Evolutionary conservation across 345 rosid genomes (phyloP).

Genomic region (Punica granatum): DNA sequence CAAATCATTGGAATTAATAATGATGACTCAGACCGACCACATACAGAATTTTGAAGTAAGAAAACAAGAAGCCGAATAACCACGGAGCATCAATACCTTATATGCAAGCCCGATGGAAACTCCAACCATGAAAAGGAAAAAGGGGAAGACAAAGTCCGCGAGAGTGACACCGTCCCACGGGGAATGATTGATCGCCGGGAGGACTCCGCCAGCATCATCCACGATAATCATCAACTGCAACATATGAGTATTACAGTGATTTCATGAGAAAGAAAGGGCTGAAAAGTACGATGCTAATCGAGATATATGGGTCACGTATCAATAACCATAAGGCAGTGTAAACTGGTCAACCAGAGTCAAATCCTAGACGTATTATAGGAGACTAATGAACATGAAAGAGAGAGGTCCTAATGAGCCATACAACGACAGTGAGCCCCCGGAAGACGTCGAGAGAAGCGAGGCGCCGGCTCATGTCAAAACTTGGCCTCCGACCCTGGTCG

Average conservation of each 20-base stretch:
- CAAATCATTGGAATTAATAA: no score
- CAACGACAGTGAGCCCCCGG: constrained; percentile 16
- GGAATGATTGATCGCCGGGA: constrained; percentile 78
- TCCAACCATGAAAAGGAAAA: constrained; percentile 87
- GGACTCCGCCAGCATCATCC: constrained; percentile 68
- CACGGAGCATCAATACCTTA: constrained; percentile 36
- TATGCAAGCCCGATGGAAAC: constrained; percentile 65
- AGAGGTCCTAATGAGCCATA: background rate
- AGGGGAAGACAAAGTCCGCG: constrained; percentile 91
- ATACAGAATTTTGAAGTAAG: background rate
- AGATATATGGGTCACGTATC: no score
- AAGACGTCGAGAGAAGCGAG: constrained; percentile 15
- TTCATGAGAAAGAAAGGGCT: background rate
- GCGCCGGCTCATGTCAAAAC: background rate
- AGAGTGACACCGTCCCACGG: constrained; percentile 85
- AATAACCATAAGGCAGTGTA: background rate
- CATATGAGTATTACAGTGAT: background rate
- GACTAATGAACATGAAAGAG: background rate
- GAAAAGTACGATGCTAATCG: background rate
- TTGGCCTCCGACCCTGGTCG: background rate
- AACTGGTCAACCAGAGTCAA: background rate
- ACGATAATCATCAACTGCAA: constrained; percentile 87
- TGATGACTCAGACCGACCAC: background rate
- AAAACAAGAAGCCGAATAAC: background rate
- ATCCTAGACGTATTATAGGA: no score